These are phyloP conservation scores for Nemania sp. DNA, from an alignment of 2,329 filamentous ascomycete genomes.

Conservation along the genomic window DNA sequence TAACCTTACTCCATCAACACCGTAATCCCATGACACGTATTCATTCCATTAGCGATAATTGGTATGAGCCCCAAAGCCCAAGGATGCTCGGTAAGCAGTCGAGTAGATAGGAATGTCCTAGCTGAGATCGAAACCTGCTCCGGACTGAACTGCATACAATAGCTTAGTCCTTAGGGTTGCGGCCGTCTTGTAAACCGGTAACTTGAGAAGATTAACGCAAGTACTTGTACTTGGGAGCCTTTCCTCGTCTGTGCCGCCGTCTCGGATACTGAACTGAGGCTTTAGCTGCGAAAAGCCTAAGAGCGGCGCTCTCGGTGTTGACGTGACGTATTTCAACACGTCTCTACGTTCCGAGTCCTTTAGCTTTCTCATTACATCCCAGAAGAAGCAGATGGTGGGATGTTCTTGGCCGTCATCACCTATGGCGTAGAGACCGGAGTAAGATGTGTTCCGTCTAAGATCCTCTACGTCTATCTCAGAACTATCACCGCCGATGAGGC, in stretches of 20 bases:
- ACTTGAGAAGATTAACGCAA: slow-evolving; percentile 93
- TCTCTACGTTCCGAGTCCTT: slow-evolving; percentile 82
- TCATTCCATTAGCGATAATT: slow-evolving; percentile 1
- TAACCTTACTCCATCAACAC: slow-evolving; percentile 5
- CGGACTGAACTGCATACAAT: slow-evolving; percentile 88
- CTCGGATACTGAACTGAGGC: slow-evolving; percentile 89
- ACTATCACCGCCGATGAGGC: slow-evolving; percentile 88
- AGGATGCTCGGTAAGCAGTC: neutral
- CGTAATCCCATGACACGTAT: neutral
- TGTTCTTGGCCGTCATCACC: slow-evolving; percentile 92
- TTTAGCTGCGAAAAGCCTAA: slow-evolving; percentile 88
- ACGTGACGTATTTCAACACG: slow-evolving; percentile 95
- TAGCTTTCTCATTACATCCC: slow-evolving; percentile 85
- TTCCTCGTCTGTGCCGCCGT: slow-evolving; percentile 80
- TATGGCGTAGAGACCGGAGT: slow-evolving; percentile 87
- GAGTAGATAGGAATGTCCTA: slow-evolving; percentile 47
- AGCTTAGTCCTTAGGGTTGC: slow-evolving; percentile 79
- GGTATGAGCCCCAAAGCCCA: neutral
- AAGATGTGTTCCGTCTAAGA: slow-evolving; percentile 83
- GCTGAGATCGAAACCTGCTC: slow-evolving; percentile 90
- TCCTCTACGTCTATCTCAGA: slow-evolving; percentile 89
- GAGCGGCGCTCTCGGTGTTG: slow-evolving; percentile 88
- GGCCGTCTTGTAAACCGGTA: slow-evolving; percentile 82
- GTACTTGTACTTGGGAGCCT: slow-evolving; percentile 93
- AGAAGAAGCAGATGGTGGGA: slow-evolving; percentile 86